phyloP scores from a whole-genome alignment of 257 asterid species.

The Solanum paucissectum region DNA sequence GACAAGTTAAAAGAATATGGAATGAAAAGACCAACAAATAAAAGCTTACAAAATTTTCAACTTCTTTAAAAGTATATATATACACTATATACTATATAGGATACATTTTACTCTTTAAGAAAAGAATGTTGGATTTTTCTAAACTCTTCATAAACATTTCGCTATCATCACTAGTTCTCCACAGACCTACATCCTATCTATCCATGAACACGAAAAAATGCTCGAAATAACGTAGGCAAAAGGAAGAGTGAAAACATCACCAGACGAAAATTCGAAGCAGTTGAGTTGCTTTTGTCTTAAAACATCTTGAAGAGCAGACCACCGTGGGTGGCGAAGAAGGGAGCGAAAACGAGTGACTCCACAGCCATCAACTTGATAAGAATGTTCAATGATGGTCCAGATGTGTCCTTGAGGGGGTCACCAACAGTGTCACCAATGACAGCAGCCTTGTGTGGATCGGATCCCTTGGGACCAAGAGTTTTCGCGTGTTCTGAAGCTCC shows the following conservation, averaged over 20 bases:
- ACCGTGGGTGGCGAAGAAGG: constrained; percentile 59
- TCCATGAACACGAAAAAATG: neutral
- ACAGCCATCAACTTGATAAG: constrained; percentile 57
- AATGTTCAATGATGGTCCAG: constrained; percentile 51
- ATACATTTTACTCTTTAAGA: neutral
- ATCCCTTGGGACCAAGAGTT: constrained; percentile 43
- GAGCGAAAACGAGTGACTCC: constrained; percentile 51
- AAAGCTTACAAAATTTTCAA: neutral
- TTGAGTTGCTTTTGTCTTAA: neutral
- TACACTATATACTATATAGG: neutral
- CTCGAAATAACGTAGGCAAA: neutral
- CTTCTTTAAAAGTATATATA: neutral
- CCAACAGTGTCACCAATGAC: constrained; percentile 58
- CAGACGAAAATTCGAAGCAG: neutral
- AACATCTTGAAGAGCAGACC: constrained; percentile 40
- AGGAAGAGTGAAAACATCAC: neutral
- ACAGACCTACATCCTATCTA: neutral
- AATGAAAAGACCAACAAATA: neutral
- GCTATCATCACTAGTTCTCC: neutral
- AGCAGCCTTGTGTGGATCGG: constrained; percentile 54
- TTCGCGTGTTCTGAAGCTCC: constrained; percentile 50
- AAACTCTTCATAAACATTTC: neutral
- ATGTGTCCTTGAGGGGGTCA: constrained; percentile 54
- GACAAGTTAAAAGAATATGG: neutral
- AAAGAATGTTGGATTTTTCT: neutral